These are phyloP conservation scores for Amanita fuliginea DNA, from an alignment of 768 basidiomycete genomes.

Conservation along the genomic window DNA sequence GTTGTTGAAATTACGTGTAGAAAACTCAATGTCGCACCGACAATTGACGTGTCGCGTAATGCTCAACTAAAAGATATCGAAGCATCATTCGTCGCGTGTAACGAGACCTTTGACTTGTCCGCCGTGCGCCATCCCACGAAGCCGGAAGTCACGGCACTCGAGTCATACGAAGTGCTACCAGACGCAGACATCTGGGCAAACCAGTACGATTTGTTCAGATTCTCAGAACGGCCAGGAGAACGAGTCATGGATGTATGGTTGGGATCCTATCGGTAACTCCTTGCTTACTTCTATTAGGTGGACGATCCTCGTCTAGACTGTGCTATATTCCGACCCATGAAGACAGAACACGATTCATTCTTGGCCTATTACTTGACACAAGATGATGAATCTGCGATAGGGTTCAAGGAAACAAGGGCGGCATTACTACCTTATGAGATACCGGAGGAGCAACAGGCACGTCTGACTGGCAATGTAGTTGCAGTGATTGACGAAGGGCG, in stretches of 20 bases:
- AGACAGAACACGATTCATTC: conserved; percentile 82
- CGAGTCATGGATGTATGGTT: conserved; percentile 49
- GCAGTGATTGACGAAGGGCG: background rate
- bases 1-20: conserved; percentile 15
- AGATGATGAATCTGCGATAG: conserved; percentile 58
- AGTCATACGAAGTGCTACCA: conserved; percentile 75
- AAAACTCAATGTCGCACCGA: conserved; percentile 33
- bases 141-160: conserved; percentile 59
- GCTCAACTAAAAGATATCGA: conserved; percentile 77
- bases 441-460: conserved; percentile 46
- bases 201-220: conserved; percentile 79
- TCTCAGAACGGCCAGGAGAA: conserved; percentile 82
- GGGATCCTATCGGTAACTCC: background rate
- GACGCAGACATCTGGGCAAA: conserved; percentile 85
- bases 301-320: conserved; percentile 78
- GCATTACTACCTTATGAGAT: conserved; percentile 30
- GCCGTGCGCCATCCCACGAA: conserved; percentile 72
- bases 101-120: conserved; percentile 47
- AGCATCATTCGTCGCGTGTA: conserved; percentile 56
- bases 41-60: conserved; percentile 60
- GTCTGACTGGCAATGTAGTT: conserved; percentile 7
- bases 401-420: conserved; percentile 50
- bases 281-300: conserved; percentile 25
- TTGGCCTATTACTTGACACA: conserved; percentile 75
- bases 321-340: conserved; percentile 80